These are phyloP conservation scores for Oryza meridionalis DNA, from an alignment of 176 grass and related monocot genomes.

Conservation along the genomic window DNA sequence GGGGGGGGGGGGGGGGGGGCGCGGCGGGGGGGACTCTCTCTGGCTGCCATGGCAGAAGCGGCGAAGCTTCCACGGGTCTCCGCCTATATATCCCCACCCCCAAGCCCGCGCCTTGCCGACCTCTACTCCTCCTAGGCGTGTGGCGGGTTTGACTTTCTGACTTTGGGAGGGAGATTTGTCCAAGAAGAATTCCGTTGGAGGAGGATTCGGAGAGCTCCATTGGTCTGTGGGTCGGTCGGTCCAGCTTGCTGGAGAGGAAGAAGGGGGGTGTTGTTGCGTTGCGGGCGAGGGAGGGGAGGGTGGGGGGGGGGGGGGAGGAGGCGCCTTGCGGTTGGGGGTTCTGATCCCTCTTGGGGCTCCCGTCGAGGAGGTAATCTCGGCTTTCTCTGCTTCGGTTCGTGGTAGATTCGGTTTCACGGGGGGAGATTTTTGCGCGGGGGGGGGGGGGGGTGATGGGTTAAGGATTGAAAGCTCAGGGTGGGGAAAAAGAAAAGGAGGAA, in stretches of 20 bases:
- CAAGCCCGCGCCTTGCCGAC: not conserved
- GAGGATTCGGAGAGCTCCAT: not conserved
- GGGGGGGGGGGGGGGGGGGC: no score
- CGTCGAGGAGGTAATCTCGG: slow-evolving; percentile 52
- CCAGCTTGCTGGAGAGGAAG: slow-evolving; percentile 1
- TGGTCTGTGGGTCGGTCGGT: not conserved
- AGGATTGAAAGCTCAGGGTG: not conserved
- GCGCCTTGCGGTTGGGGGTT: not conserved
- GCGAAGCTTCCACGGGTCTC: slow-evolving; percentile 46
- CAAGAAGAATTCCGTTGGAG: not conserved
- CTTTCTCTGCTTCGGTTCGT: not conserved
- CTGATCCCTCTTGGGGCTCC: not conserved
- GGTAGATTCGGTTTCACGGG: not conserved
- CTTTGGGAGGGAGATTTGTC: not conserved
- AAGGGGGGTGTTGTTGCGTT: no score
- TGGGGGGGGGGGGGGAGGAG: not conserved
- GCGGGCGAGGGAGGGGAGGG: not conserved
- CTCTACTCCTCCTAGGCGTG: slow-evolving; percentile 20
- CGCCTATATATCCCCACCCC: slow-evolving; percentile 30
- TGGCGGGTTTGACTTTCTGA: slow-evolving; percentile 49
- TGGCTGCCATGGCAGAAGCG: slow-evolving; percentile 46
- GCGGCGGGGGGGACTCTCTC: not conserved
- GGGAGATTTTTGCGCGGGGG: not conserved
- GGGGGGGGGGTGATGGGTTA: not conserved
- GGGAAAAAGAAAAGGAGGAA: not conserved